These are phyloP conservation scores for Sequoia sempervirens DNA, from an alignment of 75 land plant species.

Conservation along the genomic window DNA sequence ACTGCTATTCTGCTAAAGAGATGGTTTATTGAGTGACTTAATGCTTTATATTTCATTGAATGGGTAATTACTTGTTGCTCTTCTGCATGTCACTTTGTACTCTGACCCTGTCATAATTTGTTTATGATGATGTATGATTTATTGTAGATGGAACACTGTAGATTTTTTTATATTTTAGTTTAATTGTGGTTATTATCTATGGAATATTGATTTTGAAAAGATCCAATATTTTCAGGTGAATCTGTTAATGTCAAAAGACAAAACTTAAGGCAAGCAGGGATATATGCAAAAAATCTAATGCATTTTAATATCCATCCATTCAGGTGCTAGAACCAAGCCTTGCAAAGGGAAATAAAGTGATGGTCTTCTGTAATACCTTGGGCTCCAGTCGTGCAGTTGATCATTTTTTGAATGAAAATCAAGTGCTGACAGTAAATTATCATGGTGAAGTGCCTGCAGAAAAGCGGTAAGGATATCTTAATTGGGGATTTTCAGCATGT, in stretches of 20 bases:
- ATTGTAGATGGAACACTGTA: not conserved
- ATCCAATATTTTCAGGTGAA: not conserved
- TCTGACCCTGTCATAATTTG: not conserved
- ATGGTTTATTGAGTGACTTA: not conserved
- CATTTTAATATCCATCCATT: constrained; percentile 3
- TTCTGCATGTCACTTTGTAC: not conserved
- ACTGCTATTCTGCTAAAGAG: not conserved
- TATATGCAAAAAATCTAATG: constrained; percentile 1
- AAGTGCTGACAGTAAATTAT: constrained; percentile 85
- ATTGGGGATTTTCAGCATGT: not conserved
- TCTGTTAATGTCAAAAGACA: not conserved
- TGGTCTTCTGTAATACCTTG: constrained; percentile 97
- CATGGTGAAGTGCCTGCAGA: constrained; percentile 99
- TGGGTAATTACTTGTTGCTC: not conserved
- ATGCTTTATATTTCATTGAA: not conserved
- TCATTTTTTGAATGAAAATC: constrained; percentile 83
- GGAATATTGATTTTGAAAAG: not conserved
- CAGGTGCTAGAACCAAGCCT: constrained; percentile 98
- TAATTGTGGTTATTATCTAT: not conserved
- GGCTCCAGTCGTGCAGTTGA: constrained; percentile 98
- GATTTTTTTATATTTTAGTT: not conserved
- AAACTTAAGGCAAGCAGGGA: not conserved
- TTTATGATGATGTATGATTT: not conserved
- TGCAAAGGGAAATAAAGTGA: constrained; percentile 82
- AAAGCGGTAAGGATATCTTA: constrained; percentile 51